Evolutionary conservation across 2,329 filamentous ascomycete species (phyloP).

Genomic region (Cordyceps fumosorosea): DNA sequence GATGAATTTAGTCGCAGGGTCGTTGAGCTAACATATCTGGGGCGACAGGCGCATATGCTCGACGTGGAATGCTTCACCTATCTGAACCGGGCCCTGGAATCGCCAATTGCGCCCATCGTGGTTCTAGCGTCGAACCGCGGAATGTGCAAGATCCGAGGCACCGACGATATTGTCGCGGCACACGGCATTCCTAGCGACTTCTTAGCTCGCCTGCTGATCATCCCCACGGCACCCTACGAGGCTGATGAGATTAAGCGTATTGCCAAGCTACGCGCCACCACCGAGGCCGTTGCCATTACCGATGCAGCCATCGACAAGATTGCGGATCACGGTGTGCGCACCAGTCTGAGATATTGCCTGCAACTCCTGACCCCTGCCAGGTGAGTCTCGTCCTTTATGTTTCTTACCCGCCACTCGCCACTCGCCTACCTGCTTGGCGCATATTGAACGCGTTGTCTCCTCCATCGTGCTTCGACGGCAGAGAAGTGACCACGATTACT

Average conservation of each 20-base stretch:
- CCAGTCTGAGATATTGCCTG: slow-evolving; percentile 87
- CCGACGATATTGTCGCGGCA: slow-evolving; percentile 71
- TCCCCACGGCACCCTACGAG: slow-evolving; percentile 87
- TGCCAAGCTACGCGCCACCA: slow-evolving; percentile 74
- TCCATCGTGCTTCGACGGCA: background rate
- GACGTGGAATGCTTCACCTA: slow-evolving; percentile 99
- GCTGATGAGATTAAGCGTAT: slow-evolving; percentile 89
- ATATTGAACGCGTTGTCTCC: background rate
- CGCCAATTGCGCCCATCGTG: slow-evolving; percentile 89
- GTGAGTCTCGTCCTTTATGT: slow-evolving; percentile 32
- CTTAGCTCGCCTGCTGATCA: slow-evolving; percentile 86
- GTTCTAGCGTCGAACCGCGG: slow-evolving; percentile 96
- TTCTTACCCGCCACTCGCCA: slow-evolving; percentile 7
- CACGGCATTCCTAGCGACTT: slow-evolving; percentile 95
- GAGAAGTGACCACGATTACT: background rate
- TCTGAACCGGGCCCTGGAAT: slow-evolving; percentile 95
- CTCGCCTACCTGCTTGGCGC: background rate
- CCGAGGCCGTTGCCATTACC: slow-evolving; percentile 71
- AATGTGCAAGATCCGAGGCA: slow-evolving; percentile 86
- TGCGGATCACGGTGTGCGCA: slow-evolving; percentile 76
- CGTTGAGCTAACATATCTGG: slow-evolving; percentile 13
- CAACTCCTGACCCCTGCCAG: slow-evolving; percentile 84
- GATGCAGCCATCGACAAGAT: slow-evolving; percentile 84
- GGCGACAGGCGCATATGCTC: slow-evolving; percentile 86
- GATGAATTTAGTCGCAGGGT: background rate